Base-by-base conservation (phyloP, 805 yeast genomes). In the Candida xyloterini region DNA sequence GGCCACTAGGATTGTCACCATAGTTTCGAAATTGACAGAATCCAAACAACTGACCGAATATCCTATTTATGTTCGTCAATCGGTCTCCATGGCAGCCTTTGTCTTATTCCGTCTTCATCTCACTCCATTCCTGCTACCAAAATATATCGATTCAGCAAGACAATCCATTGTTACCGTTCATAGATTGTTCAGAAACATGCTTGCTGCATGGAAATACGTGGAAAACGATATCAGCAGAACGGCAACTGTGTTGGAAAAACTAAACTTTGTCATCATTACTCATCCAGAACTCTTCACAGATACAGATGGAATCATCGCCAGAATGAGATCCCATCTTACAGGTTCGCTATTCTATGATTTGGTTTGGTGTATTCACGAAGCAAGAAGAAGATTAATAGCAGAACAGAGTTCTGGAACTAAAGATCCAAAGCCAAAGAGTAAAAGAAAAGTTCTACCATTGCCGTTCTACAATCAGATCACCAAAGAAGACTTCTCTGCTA, bases 341-440 rank as follows among this genome's bases (percentile, higher is more conserved):
- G 95, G 93, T 1, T 88, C 96, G 0, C 63, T 90, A 37, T 90
- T 90, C 53, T 90, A 90, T 57, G 97, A 90, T 61, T 70, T 90
- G 37, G 91, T 90, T 10, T 89, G 95, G 89, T 84, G 95, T 59
- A 83, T 90, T 33, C 97, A 90, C 62, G 97, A 90, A 56, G 96
- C 96, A 1, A 72, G 95, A 58, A 71, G 96, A 57, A 68, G 95
- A 38, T 72, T 75, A 26, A 53, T 72, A 34, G 75, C 71, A 43
- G 62, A 60, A 30, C 58, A 42, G 33, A 48, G 35, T 11, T 67
- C 69, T 22, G 57, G 62, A 26, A 59, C 63, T 7, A 38, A 30
- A 11, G 32, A 30, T 3, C 20, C 24, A 22, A 52, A 48, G 23
- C 32, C 39, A 15, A 40, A 46, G 24, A 15, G 22, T 41, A 51